Conservation (phyloP, 768 basidiomycete genomes). For the Astraeus odoratus region DNA sequence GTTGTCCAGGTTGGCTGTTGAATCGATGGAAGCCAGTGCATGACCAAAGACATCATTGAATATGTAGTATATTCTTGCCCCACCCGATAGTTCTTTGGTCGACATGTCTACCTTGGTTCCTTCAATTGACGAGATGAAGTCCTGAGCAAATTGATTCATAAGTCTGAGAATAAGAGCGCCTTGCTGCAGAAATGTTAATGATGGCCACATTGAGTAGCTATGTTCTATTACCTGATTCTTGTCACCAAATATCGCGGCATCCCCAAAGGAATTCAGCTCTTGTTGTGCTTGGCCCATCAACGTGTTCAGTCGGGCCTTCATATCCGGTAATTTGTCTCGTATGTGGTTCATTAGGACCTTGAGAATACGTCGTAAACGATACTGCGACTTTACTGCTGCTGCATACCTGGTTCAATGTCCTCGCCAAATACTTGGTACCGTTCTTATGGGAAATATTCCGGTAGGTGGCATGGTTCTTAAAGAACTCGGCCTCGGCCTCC, state of each 20-base stretch:
- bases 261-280: conserved; percentile 94
- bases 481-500: conserved; percentile 85
- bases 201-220: conserved; percentile 1
- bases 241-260: conserved; percentile 86
- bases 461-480: conserved; percentile 84
- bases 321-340: conserved; percentile 96
- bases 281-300: conserved; percentile 99
- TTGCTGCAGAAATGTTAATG: conserved; percentile 41
- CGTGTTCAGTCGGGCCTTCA: conserved; percentile 97
- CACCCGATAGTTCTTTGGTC: conserved; percentile 96
- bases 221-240: conserved; percentile 59
- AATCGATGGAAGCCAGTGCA: conserved; percentile 84
- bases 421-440: conserved; percentile 92
- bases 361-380: not conserved
- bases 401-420: conserved; percentile 88
- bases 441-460: conserved; percentile 95
- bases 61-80: conserved; percentile 98
- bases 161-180: conserved; percentile 86
- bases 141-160: conserved; percentile 98
- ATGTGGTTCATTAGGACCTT: conserved; percentile 96
- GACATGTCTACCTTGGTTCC: conserved; percentile 95
- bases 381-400: conserved; percentile 12
- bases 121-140: conserved; percentile 95
- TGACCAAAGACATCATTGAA: conserved; percentile 98
- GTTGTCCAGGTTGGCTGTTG: conserved; percentile 84